These are phyloP conservation scores for Suillus placidus DNA, from an alignment of 768 basidiomycete species.

Conservation along the genomic window DNA sequence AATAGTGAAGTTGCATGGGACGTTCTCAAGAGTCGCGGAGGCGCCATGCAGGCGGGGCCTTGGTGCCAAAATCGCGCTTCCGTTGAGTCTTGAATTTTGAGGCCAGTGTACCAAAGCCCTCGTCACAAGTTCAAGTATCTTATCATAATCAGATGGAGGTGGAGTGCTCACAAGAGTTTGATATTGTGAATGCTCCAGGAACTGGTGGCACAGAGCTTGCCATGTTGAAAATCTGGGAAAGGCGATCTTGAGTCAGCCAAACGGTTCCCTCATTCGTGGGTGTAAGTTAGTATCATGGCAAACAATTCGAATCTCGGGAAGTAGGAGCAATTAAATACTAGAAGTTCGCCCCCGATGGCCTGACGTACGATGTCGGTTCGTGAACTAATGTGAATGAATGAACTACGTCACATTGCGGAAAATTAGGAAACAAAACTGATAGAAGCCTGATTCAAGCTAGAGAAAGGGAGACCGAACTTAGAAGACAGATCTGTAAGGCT, in stretches of 20 bases:
- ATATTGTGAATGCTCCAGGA: background rate
- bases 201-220: background rate
- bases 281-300: background rate
- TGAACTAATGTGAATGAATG: background rate
- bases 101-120: background rate
- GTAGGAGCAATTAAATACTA: background rate
- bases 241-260: background rate
- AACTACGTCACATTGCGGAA: background rate
- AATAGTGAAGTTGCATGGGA: background rate
- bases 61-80: background rate
- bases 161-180: background rate
- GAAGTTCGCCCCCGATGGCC: background rate
- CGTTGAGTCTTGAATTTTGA: background rate
- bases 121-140: background rate
- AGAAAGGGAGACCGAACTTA: background rate
- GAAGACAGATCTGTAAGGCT: slow-evolving; percentile 2
- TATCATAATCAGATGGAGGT: background rate
- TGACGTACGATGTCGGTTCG: too few relatives aligned
- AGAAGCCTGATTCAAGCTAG: background rate
- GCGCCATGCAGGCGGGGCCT: background rate
- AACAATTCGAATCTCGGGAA: background rate
- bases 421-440: background rate
- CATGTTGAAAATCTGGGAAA: slow-evolving; percentile 12
- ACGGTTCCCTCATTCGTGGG: slow-evolving; percentile 12
- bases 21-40: background rate